Base-by-base conservation (phyloP, 2,329 filamentous ascomycete genomes). In the Penicillium occitanis region DNA sequence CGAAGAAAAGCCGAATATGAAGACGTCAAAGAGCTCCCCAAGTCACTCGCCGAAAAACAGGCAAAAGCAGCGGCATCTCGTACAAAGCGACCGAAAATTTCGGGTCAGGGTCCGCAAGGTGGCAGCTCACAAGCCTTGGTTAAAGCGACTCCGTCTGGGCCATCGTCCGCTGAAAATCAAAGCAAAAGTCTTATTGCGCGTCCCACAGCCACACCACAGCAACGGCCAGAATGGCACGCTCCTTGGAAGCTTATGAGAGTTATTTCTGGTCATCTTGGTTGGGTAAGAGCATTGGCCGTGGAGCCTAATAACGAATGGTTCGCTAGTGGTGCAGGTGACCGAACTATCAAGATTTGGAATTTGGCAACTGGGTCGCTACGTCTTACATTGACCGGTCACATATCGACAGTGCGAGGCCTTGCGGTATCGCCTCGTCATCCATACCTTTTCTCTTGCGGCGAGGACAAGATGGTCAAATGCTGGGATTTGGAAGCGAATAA, bases 401-500 rank as follows among this genome's bases (percentile, higher is more conserved):
- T 97, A 73, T 96, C 92, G 59, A 96, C 92, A 4, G 93, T 97
- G 0, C 89, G 93, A 63, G 95, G 95, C 1, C 85, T 99, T 58
- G 95, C 94, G 0, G 92, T 99, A 7, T 97, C 92, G 22, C 91
- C 93, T 17, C 85, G 95, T 57, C 95, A 99, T 80, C 96, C 95
- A 0, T 99, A 99, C 75, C 86, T 99, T 10, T 99, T 99, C 79
- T 97, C 93, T 11, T 99, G 95, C 74, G 96, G 92, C 66, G 95
- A 99, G 79, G 95, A 99, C 78, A 99, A 99, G 83, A 97, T 97
- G 93, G 95, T 99, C 69, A 99, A 99, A 80, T 99, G 95, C 81
- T 99, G 95, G 95, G 95, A 99, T 81, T 82, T 99, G 70, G 95
- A 99, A 79, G 97, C 94, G n/a, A 99, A 99, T 83, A 97, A 97